Conservation (phyloP, 176 grass and related monocot genomes). For the Eragrostis nindensis region DNA sequence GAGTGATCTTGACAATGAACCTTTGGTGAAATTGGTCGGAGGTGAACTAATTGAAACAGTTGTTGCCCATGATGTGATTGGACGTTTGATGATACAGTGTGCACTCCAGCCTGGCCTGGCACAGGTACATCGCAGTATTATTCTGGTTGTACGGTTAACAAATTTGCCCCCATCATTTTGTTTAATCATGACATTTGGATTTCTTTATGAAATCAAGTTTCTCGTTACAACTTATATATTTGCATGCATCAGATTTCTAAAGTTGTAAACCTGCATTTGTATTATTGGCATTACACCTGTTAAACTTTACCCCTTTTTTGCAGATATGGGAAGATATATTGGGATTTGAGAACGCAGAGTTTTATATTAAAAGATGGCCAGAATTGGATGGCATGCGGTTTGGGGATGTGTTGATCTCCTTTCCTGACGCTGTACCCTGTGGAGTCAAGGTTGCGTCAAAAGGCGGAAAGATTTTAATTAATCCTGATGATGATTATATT, state of each 20-base stretch:
- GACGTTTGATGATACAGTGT: constrained; percentile 99
- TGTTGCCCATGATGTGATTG: constrained; percentile 98
- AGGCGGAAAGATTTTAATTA: constrained; percentile 88
- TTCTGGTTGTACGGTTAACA: not conserved
- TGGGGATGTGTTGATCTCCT: constrained; percentile 89
- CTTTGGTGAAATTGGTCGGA: constrained; percentile 97
- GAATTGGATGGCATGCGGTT: constrained; percentile 90
- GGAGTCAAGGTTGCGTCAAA: constrained; percentile 86
- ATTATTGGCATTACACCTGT: not conserved
- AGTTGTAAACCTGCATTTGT: not conserved
- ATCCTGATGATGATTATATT: constrained; percentile 87
- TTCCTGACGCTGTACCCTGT: constrained; percentile 94
- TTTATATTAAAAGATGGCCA: constrained; percentile 96
- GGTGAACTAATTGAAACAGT: constrained; percentile 95
- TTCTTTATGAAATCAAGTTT: not conserved
- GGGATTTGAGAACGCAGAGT: constrained; percentile 98
- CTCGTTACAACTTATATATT: not conserved
- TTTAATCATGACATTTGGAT: not conserved
- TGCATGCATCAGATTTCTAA: not conserved
- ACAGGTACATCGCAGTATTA: constrained; percentile 59
- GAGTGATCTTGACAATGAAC: constrained; percentile 99
- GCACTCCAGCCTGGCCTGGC: constrained; percentile 97
- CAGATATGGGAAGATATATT: constrained; percentile 99
- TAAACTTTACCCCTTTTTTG: constrained; percentile 26
- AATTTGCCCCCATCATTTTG: not conserved